A percentile compares a stretch with the other conserved stretches of the same genome.
These are phyloP conservation scores for Lichtheimia hyalospora DNA, from an alignment of 371 early-diverging fungal genomes.

Conservation along the genomic window DNA sequence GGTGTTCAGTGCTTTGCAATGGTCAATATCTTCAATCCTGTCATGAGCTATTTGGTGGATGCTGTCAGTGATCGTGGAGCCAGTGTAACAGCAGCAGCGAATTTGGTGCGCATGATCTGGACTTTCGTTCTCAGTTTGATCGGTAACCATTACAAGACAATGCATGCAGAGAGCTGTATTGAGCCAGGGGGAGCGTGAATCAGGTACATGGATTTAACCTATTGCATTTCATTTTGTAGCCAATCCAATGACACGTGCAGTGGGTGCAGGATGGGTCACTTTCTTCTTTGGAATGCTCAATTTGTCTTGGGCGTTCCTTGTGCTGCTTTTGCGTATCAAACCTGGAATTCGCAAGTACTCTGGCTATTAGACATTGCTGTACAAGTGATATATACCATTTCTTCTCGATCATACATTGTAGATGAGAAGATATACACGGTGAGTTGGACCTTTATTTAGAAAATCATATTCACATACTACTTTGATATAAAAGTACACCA, in stretches of 20 bases:
- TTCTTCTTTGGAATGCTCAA: conserved; percentile 48
- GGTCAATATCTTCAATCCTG: conserved; percentile 54
- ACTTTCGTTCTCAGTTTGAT: conserved; percentile 56
- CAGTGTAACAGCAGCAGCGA: conserved; percentile 59
- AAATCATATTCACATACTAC: no score
- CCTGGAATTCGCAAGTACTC: conserved; percentile 31
- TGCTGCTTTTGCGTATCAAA: conserved; percentile 37
- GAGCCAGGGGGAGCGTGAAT: conserved; percentile 15
- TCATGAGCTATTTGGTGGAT: conserved; percentile 56
- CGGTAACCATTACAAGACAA: conserved; percentile 20
- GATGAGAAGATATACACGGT: no score
- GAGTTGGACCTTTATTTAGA: no score
- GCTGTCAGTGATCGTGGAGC: conserved; percentile 60
- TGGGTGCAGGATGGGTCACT: conserved; percentile 35
- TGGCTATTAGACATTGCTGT: conserved; percentile 17
- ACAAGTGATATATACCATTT: no score
- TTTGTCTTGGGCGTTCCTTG: conserved; percentile 40
- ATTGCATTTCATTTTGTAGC: conserved; percentile 18
- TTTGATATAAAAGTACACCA: no score
- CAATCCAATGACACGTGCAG: conserved; percentile 46
- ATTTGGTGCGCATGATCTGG: conserved; percentile 56
- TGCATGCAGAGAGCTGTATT: not conserved
- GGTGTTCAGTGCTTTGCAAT: conserved; percentile 61
- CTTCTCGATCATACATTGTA: no score
- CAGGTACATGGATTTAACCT: not conserved